phyloP scores from a whole-genome alignment of 805 yeast genomes.

The Lipomyces kockii region DNA sequence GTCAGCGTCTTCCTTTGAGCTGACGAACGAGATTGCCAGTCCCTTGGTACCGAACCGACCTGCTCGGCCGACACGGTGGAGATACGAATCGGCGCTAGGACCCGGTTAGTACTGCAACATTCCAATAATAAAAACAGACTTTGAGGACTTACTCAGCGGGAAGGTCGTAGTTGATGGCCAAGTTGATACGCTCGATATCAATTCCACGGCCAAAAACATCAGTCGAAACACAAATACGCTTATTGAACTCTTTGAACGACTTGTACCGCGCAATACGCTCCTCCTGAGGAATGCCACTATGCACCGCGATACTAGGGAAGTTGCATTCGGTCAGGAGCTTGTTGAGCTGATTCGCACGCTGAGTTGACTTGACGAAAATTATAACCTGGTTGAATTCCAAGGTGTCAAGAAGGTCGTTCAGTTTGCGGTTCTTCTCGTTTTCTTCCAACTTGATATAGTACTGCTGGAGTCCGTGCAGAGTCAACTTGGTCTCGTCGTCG shows the following conservation, averaged over 20 bases:
- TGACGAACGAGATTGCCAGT: slow-evolving; percentile 88
- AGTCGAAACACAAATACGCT: slow-evolving; percentile 97
- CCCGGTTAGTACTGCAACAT: not conserved
- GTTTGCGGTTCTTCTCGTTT: slow-evolving; percentile 88
- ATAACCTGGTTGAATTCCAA: slow-evolving; percentile 98
- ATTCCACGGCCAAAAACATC: slow-evolving; percentile 99
- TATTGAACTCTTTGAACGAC: slow-evolving; percentile 95
- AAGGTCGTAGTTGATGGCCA: slow-evolving; percentile 96
- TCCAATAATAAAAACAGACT: not conserved
- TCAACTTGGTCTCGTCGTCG: slow-evolving; percentile 95
- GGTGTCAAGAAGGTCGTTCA: slow-evolving; percentile 89
- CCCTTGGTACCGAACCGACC: slow-evolving; percentile 99
- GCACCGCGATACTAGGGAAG: slow-evolving; percentile 97
- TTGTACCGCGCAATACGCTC: slow-evolving; percentile 97
- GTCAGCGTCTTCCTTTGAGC: slow-evolving; percentile 85
- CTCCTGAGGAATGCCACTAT: slow-evolving; percentile 93
- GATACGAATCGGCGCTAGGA: slow-evolving; percentile 81
- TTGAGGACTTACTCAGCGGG: slow-evolving; percentile 62
- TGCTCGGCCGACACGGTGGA: slow-evolving; percentile 99
- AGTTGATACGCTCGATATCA: slow-evolving; percentile 97
- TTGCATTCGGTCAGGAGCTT: slow-evolving; percentile 85
- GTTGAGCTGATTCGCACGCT: slow-evolving; percentile 90
- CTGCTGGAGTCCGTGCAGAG: slow-evolving; percentile 97
- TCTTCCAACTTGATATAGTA: slow-evolving; percentile 88
- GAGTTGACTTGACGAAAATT: slow-evolving; percentile 88